phyloP scores from a whole-genome alignment of 2,329 filamentous ascomycete species.

The Colletotrichum costaricense region DNA sequence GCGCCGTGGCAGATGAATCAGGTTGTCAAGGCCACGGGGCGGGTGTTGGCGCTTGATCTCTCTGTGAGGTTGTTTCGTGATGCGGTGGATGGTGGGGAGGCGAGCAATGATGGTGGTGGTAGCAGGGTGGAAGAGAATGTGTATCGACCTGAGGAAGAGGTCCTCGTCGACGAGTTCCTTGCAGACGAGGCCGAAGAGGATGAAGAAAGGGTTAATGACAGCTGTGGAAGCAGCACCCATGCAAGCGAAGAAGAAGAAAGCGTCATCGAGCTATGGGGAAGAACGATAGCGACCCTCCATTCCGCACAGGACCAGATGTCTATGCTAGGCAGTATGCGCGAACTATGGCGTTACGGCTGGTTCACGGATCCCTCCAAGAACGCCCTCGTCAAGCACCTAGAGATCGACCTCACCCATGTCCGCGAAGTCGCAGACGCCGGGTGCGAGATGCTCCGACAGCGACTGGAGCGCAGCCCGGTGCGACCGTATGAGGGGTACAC shows the following conservation, averaged over 20 bases:
- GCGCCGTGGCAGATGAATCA: conserved; percentile 19
- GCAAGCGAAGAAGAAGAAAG: neutral
- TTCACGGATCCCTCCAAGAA: neutral
- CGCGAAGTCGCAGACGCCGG: neutral
- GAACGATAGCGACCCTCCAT: neutral
- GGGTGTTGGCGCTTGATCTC: conserved; percentile 12
- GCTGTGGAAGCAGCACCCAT: neutral
- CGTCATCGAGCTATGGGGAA: neutral
- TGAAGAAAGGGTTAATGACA: neutral
- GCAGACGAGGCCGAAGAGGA: neutral
- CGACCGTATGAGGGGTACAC: neutral
- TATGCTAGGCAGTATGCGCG: conserved; percentile 16
- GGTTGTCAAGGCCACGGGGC: conserved; percentile 12
- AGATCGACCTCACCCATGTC: neutral
- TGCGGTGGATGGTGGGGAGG: neutral
- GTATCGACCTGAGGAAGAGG: neutral
- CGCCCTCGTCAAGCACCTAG: neutral
- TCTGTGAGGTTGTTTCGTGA: neutral
- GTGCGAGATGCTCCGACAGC: neutral
- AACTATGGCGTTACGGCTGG: conserved; percentile 6
- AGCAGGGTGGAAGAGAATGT: fast-evolving
- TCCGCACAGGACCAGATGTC: conserved; percentile 10
- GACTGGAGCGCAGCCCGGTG: neutral
- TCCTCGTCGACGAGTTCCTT: neutral
- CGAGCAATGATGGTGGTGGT: neutral